Evolutionary conservation across 2,329 filamentous ascomycete genomes (phyloP).

Genomic region (Aspergillus viridinutans): DNA sequence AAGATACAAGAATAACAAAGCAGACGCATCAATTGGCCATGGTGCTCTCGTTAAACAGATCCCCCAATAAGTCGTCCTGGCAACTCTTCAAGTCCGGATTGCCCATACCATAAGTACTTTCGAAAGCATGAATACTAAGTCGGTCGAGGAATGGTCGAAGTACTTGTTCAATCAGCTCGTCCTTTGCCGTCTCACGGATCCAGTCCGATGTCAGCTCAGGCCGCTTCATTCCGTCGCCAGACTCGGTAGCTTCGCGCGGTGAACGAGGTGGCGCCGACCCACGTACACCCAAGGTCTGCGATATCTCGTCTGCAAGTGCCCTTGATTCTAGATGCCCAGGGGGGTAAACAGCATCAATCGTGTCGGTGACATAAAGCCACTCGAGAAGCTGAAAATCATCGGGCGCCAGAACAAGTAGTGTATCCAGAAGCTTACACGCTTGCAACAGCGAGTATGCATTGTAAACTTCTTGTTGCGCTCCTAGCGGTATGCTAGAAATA

Average conservation of each 20-base stretch:
- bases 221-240: constrained; percentile 29
- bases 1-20: background rate
- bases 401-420: constrained; percentile 77
- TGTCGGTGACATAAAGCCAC: constrained; percentile 97
- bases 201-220: constrained; percentile 44
- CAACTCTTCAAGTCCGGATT: constrained; percentile 63
- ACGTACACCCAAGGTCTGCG: constrained; percentile 64
- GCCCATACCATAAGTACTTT: constrained; percentile 85
- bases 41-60: constrained; percentile 75
- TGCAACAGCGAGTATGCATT: constrained; percentile 75
- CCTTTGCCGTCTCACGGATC: constrained; percentile 51
- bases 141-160: constrained; percentile 85
- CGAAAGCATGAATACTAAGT: constrained; percentile 88
- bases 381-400: constrained; percentile 98
- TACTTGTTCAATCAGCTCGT: constrained; percentile 68
- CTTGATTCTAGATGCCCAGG: constrained; percentile 64
- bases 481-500: constrained; percentile 67
- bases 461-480: constrained; percentile 70
- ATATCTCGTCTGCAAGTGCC: constrained; percentile 78
- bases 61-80: constrained; percentile 60
- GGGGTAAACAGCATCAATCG: constrained; percentile 90
- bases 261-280: constrained; percentile 21
- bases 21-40: constrained; percentile 34
- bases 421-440: constrained; percentile 88
- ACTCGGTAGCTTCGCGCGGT: constrained; percentile 26